A percentile compares a stretch with the other conserved stretches of the same genome.
These are phyloP conservation scores for Fusarium sp. DNA, from an alignment of 2,329 filamentous ascomycete species.

Conservation along the genomic window DNA sequence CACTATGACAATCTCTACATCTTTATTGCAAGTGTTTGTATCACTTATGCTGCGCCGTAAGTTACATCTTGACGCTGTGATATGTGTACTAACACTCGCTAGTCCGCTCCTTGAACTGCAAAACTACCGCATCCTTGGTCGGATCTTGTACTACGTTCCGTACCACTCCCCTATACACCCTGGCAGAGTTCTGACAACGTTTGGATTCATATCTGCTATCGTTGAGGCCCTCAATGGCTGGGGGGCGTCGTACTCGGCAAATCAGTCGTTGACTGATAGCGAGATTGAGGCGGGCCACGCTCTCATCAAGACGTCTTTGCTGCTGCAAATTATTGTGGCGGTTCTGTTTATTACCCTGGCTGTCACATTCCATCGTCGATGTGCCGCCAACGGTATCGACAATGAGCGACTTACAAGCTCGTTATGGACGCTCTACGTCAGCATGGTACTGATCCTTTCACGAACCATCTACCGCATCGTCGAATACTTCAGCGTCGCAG, in stretches of 20 bases:
- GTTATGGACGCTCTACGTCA: constrained; percentile 64
- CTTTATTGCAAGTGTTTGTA: constrained; percentile 52
- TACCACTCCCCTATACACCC: constrained; percentile 66
- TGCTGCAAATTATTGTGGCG: constrained; percentile 67
- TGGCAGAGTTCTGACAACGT: constrained; percentile 59
- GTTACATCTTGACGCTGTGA: constrained; percentile 6
- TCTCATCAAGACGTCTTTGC: constrained; percentile 63
- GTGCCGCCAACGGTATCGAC: constrained; percentile 51
- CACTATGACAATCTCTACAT: constrained; percentile 49
- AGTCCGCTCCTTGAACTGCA: constrained; percentile 69
- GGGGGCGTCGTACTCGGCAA: constrained; percentile 62
- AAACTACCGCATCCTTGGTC: constrained; percentile 71
- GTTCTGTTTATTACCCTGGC: constrained; percentile 62
- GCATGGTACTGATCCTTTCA: constrained; percentile 60
- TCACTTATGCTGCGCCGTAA: constrained; percentile 53
- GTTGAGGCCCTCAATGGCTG: constrained; percentile 62
- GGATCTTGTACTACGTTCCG: constrained; percentile 68
- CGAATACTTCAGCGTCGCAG: constrained; percentile 67
- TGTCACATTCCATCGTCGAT: constrained; percentile 61
- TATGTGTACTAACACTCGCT: background rate
- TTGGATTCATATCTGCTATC: constrained; percentile 59
- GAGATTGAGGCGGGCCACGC: constrained; percentile 57
- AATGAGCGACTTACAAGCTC: constrained; percentile 51
- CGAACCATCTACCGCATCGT: constrained; percentile 69
- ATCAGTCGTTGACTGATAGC: constrained; percentile 54